Evolutionary conservation across 2,329 filamentous ascomycete genomes (phyloP).

Genomic region (Diplocarpon mali): DNA sequence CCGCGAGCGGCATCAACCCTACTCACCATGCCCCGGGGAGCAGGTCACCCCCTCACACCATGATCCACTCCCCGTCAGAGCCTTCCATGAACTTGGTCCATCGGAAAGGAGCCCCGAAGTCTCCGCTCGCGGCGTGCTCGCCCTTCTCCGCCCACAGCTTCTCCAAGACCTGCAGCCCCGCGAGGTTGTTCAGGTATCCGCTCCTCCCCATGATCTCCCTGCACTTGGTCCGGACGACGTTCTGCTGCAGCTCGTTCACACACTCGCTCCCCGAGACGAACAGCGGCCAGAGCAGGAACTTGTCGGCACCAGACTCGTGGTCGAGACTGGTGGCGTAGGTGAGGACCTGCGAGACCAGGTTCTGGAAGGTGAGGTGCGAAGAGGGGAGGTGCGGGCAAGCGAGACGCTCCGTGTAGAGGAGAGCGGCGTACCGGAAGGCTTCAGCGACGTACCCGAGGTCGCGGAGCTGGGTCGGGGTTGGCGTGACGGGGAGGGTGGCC

Average conservation of each 20-base stretch:
- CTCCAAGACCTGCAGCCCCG: constrained; percentile 75
- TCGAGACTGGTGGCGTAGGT: constrained; percentile 74
- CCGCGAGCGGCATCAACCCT: no score
- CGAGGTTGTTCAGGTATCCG: constrained; percentile 88
- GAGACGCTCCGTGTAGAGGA: constrained; percentile 83
- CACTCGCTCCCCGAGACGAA: constrained; percentile 88
- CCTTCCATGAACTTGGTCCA: constrained; percentile 26
- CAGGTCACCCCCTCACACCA: constrained; percentile 38
- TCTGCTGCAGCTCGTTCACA: constrained; percentile 67
- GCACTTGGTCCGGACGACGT: constrained; percentile 69
- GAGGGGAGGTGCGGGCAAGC: constrained; percentile 66
- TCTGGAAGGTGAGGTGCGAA: constrained; percentile 67
- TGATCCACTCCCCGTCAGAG: constrained; percentile 54
- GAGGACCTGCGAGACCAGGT: constrained; percentile 69
- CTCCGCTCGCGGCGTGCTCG: constrained; percentile 6
- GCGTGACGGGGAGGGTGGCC: constrained; percentile 37
- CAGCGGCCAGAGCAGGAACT: constrained; percentile 87
- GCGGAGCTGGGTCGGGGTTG: constrained; percentile 50
- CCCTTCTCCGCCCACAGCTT: constrained; percentile 53
- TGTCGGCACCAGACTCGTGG: constrained; percentile 60
- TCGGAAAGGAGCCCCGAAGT: constrained; percentile 20
- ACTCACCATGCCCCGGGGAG: no score
- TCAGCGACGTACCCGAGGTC: constrained; percentile 79
- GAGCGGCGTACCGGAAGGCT: constrained; percentile 78
- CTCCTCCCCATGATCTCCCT: constrained; percentile 78